Evolutionary conservation across 805 yeast species (phyloP).

Genomic region (Suhomyces prunicola): DNA sequence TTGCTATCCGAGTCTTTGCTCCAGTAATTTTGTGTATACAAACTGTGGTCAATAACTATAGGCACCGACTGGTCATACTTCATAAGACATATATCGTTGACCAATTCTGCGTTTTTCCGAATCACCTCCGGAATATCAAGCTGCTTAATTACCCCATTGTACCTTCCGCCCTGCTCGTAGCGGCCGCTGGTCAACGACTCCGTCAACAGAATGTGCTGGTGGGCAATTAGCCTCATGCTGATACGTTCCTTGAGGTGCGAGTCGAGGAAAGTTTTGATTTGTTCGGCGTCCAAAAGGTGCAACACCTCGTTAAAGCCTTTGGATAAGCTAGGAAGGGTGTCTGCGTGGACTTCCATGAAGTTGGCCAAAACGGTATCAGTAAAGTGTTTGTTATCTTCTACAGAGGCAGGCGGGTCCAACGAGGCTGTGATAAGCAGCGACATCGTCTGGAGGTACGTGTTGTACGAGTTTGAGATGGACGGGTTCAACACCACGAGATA

Average conservation of each 20-base stretch:
- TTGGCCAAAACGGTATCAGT: slow-evolving; percentile 47
- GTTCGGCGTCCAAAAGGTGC: slow-evolving; percentile 41
- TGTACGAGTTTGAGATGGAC: slow-evolving; percentile 73
- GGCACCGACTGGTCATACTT: slow-evolving; percentile 78
- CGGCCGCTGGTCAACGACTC: slow-evolving; percentile 32
- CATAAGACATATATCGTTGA: slow-evolving; percentile 77
- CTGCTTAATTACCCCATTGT: slow-evolving; percentile 56
- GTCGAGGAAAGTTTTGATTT: slow-evolving; percentile 64
- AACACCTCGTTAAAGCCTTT: slow-evolving; percentile 75
- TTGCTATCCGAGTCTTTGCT: slow-evolving; percentile 18
- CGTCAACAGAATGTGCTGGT: slow-evolving; percentile 74
- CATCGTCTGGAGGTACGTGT: slow-evolving; percentile 69
- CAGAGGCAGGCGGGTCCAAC: slow-evolving; percentile 38
- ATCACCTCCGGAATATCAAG: slow-evolving; percentile 63
- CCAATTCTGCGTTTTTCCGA: slow-evolving; percentile 64
- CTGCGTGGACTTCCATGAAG: slow-evolving; percentile 74
- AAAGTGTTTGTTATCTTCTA: slow-evolving; percentile 54
- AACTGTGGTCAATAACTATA: slow-evolving; percentile 49
- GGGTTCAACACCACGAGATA: slow-evolving; percentile 86
- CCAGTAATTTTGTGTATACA: slow-evolving; percentile 27
- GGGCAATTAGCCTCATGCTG: slow-evolving; percentile 80
- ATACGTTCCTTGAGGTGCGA: slow-evolving; percentile 80
- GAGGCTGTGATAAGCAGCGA: slow-evolving; percentile 33
- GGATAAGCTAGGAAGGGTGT: slow-evolving; percentile 77
- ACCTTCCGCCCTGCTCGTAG: slow-evolving; percentile 57